phyloP scores from a whole-genome alignment of 768 basidiomycete species.

The Leucosporidium scottii region DNA sequence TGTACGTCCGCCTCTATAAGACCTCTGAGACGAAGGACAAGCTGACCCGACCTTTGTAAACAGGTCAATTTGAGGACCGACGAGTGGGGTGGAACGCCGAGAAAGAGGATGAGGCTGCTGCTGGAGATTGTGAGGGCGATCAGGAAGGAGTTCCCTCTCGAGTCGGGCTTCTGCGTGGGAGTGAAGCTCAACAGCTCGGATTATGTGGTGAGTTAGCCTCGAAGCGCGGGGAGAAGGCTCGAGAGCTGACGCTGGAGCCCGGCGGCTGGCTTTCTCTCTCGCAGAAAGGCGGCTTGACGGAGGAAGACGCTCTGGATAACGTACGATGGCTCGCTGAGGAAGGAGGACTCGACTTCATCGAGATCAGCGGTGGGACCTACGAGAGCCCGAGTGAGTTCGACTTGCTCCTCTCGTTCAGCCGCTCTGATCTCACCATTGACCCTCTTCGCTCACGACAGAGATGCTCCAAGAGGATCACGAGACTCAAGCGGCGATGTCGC shows the following conservation, averaged over 20 bases:
- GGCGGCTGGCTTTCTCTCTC: neutral
- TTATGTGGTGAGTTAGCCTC: slow-evolving; percentile 47
- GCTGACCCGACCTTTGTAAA: neutral
- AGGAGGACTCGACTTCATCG: slow-evolving; percentile 69
- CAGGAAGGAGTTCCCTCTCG: slow-evolving; percentile 49
- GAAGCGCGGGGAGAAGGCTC: slow-evolving; percentile 16
- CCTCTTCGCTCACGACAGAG: neutral
- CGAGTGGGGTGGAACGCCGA: slow-evolving; percentile 53
- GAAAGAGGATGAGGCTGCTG: slow-evolving; percentile 51
- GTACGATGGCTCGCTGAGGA: slow-evolving; percentile 57
- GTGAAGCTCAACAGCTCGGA: slow-evolving; percentile 77
- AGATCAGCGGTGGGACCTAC: slow-evolving; percentile 82
- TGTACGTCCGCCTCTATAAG: too few species aligned
- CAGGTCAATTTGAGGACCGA: slow-evolving; percentile 57
- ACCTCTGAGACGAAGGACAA: too few species aligned
- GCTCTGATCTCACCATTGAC: too few species aligned
- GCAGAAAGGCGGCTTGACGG: slow-evolving; percentile 35
- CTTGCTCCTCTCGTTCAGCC: too few species aligned
- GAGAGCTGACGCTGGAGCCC: fast-evolving
- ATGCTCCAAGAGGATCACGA: neutral
- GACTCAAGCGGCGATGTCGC: neutral
- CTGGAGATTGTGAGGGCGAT: slow-evolving; percentile 54
- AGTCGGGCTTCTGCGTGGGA: slow-evolving; percentile 57
- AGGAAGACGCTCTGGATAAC: slow-evolving; percentile 54
- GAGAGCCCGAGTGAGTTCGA: slow-evolving; percentile 43